Percentiles rank a stretch among this genome's conserved stretches.
These are phyloP conservation scores for Rubia peregrina DNA, from an alignment of 305 asterid species.

Conservation along the genomic window DNA sequence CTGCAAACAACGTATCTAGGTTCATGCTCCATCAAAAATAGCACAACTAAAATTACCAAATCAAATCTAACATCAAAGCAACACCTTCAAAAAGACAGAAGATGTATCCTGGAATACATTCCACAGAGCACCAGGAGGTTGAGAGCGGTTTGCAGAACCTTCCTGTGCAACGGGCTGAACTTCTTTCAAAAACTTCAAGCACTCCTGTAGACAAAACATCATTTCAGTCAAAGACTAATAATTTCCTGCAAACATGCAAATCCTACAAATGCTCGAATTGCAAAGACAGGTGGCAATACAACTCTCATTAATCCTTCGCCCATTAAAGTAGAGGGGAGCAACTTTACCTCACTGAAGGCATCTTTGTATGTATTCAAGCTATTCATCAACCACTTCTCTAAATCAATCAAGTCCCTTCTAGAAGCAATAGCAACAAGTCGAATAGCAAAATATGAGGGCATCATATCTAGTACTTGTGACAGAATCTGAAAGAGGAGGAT, in stretches of 20 bases:
- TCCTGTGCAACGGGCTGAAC: constrained; percentile 56
- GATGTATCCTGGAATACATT: constrained; percentile 59
- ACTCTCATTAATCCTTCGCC: background rate
- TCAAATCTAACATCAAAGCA: constrained; percentile 4
- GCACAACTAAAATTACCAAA: background rate
- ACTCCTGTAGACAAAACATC: constrained; percentile 55
- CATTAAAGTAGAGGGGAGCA: background rate
- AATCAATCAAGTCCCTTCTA: constrained; percentile 67
- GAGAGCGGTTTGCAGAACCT: constrained; percentile 50
- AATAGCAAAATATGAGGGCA: constrained; percentile 64
- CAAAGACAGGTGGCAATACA: background rate
- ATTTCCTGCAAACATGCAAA: background rate
- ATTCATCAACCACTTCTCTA: constrained; percentile 75
- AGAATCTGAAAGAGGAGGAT: constrained; percentile 52
- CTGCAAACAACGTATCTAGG: constrained; percentile 35
- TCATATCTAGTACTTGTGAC: constrained; percentile 55
- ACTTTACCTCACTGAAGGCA: constrained; percentile 65
- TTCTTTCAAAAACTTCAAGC: constrained; percentile 77
- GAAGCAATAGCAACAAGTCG: constrained; percentile 89
- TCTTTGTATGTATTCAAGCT: constrained; percentile 54
- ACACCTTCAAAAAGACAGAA: constrained; percentile 69
- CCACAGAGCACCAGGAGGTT: constrained; percentile 46
- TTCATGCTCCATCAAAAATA: constrained; percentile 14
- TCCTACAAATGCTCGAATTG: background rate
- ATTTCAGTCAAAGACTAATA: constrained; percentile 7